Base-by-base conservation (phyloP, 495 filamentous ascomycete species). In the Cetradonia linearis region DNA sequence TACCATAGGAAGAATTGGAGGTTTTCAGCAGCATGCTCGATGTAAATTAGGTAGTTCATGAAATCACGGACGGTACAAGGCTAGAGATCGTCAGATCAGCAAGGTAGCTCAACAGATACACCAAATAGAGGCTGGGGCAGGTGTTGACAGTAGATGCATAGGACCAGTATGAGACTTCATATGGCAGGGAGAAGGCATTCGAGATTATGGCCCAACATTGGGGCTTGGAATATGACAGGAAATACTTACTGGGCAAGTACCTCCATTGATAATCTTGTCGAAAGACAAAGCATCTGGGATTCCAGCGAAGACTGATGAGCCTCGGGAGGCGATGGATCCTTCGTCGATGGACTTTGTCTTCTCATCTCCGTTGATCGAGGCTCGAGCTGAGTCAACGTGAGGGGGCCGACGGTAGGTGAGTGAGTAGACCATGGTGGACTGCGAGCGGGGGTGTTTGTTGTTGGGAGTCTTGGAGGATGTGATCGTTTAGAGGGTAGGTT, bases 1-100 rank as follows among this genome's bases (percentile, higher is more conserved):
- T 80, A 78, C 87, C 87, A 91, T 18, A 91, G 79, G 68, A 76
- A 88, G 72, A 91, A 91, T 69, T 91, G 86, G 33, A 91, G 77
- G 68, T 89, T 89, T 71, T 91, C 87, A 53, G 87, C 83, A 14
- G 82, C 70, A 38, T 82, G 81, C 67, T 89, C 86, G 54, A 91
- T 78, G 69, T 89, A 87, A 56, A 83, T 75, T 47, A 89, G 75
- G 67, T 88, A 91, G 71, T 87, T 86, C 83, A 89, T 86, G 68
- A 91, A 90, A 63, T 91, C 87, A 31, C 86, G 79, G 31, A 78
- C 66, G 0, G 87, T 89, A 68, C 82, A 82, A 30, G 87, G 87
- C 87, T 90, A 62, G n/a, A 54, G 13, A 30, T 31, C 8, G 28
- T 36, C 28, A n/a, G 25, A 23, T 65, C 33, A 65, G 58, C 44